Percentiles rank a stretch among this genome's conserved stretches.
Evolutionary conservation across 352 stramenopile genomes (phyloP).

Genomic region (Phytopythium ostracodes): DNA sequence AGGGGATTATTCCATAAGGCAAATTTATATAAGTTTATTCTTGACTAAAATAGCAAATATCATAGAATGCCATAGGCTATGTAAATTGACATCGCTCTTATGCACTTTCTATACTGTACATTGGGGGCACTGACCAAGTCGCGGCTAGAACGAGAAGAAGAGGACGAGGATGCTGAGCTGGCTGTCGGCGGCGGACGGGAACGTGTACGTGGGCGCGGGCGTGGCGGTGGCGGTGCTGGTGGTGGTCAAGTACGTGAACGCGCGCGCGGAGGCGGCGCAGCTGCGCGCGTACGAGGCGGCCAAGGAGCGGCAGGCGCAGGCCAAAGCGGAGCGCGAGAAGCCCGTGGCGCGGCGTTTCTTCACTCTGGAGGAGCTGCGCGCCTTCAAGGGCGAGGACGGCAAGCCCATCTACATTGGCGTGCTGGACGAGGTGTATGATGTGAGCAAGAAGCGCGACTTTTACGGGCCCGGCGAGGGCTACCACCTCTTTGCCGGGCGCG

Average conservation of each 20-base stretch:
- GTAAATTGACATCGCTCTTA: too few species aligned
- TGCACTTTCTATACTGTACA: too few species aligned
- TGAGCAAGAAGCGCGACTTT: conserved; percentile 92
- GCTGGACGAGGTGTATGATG: conserved; percentile 96
- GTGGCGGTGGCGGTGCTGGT: conserved; percentile 50
- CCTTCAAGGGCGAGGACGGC: conserved; percentile 90
- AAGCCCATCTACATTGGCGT: conserved; percentile 95
- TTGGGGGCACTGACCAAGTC: background rate
- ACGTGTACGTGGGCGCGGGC: conserved; percentile 49
- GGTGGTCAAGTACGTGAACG: conserved; percentile 59
- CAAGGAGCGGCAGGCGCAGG: conserved; percentile 57
- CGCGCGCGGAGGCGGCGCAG: conserved; percentile 54
- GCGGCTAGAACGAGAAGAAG: too few species aligned
- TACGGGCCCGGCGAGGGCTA: conserved; percentile 96
- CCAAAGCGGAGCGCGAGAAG: conserved; percentile 62
- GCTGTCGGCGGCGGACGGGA: conserved; percentile 38
- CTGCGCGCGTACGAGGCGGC: conserved; percentile 57
- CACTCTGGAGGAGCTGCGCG: conserved; percentile 85
- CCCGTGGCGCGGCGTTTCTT: conserved; percentile 85
- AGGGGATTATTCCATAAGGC: too few species aligned
- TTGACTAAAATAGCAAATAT: too few species aligned
- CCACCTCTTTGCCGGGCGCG: conserved; percentile 93
- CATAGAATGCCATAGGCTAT: too few species aligned
- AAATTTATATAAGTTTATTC: too few species aligned
- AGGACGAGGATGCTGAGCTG: conserved; percentile 37